Evolutionary conservation across 371 early-diverging fungal genomes (phyloP), one percentile per base, ranked within the genome.

Genomic region (Syncephalastrum racemosum): DNA sequence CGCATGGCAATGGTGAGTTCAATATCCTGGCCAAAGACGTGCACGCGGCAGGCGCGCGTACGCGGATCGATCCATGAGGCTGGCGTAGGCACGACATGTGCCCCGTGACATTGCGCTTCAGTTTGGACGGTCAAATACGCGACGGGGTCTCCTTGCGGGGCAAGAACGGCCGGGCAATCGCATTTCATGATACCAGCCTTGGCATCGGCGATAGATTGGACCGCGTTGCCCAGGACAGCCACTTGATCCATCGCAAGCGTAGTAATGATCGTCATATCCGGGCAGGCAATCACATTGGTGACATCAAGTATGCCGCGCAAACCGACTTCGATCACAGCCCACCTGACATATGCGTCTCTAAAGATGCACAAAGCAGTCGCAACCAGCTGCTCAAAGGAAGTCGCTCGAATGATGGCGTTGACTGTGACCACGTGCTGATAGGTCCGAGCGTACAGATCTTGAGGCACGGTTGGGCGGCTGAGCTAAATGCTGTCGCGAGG

Each of bases 241-340:
- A 80, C 71, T 65, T 94, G 94, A 64, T 94, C 94, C 56, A 83
- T 45, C 2, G 86, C 91, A 36, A 94, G 83, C 0, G 84, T 50
- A 2, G 90, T 84, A 24, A 93, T 77, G 41, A 90, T 70, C 2
- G 77, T 62, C 53, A 81, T 77, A 10, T 67, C 59, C 0, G 80
- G 70, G 10, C 55, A 50, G 10, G 63, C 70, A 61, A 92, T 80
- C 0, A 91, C 88, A 63, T 90, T 94, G 1, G 94, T 94, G 0
- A 93, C 92, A 58, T 94, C 94, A 20, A 86, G 62, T 16, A 72
- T 50, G 10, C 94, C 94, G 27, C 94, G 93, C 53, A 94, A 47
- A 3, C 94, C 94, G 8, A 90, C 91, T 65, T 94, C 94, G 12
- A 93, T 68, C 4, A 94, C 84, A 0, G 85, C 87, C 45, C 87